Percentiles rank a stretch among this genome's conserved stretches.
Evolutionary conservation across 2,329 filamentous ascomycete species (phyloP).

Genomic region (Alternaria viburni): DNA sequence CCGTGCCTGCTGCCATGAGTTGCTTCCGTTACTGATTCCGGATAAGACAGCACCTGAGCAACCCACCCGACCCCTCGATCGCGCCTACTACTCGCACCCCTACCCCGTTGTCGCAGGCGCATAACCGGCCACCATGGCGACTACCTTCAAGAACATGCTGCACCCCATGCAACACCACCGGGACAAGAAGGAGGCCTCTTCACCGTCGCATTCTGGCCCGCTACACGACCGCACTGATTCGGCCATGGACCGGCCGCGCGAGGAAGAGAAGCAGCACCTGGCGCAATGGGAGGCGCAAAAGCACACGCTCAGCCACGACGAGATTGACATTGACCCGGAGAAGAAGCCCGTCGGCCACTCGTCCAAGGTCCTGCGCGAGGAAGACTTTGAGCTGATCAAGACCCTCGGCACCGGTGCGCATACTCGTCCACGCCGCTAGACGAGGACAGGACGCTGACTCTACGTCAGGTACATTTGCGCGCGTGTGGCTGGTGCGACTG

Average conservation of each 20-base stretch:
- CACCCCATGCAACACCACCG: constrained; percentile 42
- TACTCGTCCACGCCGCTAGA: background rate
- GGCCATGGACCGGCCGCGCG: constrained; percentile 49
- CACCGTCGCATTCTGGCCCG: constrained; percentile 25
- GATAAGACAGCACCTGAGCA: background rate
- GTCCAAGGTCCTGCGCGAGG: constrained; percentile 53
- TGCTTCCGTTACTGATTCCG: constrained; percentile 12
- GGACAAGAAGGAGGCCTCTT: constrained; percentile 30
- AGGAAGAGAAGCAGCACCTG: constrained; percentile 55
- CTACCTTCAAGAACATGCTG: constrained; percentile 46
- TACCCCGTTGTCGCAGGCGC: constrained; percentile 3
- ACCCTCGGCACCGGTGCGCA: constrained; percentile 75
- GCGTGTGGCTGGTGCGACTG: constrained; percentile 78
- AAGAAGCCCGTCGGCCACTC: constrained; percentile 57
- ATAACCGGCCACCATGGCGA: constrained; percentile 41
- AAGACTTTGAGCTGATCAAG: constrained; percentile 75
- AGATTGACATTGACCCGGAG: constrained; percentile 52
- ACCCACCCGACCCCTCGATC: constrained; percentile 8
- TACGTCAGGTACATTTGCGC: constrained; percentile 73
- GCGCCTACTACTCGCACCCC: constrained; percentile 10
- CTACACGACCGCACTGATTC: constrained; percentile 44
- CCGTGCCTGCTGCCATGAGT: constrained; percentile 19
- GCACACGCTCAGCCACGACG: constrained; percentile 50
- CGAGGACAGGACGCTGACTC: constrained; percentile 25
- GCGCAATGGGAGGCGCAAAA: constrained; percentile 56